These are phyloP conservation scores for Ceriops zippeliana DNA, from an alignment of 345 rosid species.

Conservation along the genomic window DNA sequence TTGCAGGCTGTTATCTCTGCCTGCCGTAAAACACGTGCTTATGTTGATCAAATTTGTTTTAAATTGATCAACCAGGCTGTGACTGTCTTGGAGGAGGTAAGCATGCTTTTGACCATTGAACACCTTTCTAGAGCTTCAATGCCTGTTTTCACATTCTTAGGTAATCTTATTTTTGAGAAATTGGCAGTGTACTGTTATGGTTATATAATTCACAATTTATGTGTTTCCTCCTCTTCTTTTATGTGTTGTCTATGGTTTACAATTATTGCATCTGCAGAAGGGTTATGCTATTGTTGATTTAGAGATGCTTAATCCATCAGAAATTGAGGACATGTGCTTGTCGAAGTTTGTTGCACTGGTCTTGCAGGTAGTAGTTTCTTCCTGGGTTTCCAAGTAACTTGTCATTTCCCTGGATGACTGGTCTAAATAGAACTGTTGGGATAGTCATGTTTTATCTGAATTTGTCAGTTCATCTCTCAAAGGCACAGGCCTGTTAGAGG, in stretches of 20 bases:
- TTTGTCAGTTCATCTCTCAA: constrained; percentile 75
- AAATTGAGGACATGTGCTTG: constrained; percentile 53
- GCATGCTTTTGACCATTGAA: constrained; percentile 20
- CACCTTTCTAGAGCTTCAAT: neutral
- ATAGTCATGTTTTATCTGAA: constrained; percentile 21
- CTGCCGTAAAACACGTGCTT: constrained; percentile 63
- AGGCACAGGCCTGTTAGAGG: constrained; percentile 82
- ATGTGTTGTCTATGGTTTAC: constrained; percentile 6
- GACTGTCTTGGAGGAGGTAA: constrained; percentile 63
- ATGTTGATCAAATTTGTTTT: constrained; percentile 53
- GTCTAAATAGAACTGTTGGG: neutral
- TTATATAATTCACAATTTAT: constrained; percentile 6
- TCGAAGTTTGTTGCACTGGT: constrained; percentile 59
- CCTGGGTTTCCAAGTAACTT: constrained; percentile 10
- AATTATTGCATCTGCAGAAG: constrained; percentile 39
- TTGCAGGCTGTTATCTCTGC: constrained; percentile 59
- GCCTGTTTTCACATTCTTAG: constrained; percentile 1
- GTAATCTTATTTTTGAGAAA: neutral
- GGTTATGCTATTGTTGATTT: constrained; percentile 77
- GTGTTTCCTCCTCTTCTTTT: constrained; percentile 8
- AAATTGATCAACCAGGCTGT: constrained; percentile 52
- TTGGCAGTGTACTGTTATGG: neutral
- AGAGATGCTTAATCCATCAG: constrained; percentile 52
- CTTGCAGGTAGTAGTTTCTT: constrained; percentile 53
- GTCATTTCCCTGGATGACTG: neutral